Percentiles rank a stretch among this genome's conserved stretches.
Evolutionary conservation across 805 yeast species (phyloP).

Genomic region (Kluyveromyces wickerhamii): DNA sequence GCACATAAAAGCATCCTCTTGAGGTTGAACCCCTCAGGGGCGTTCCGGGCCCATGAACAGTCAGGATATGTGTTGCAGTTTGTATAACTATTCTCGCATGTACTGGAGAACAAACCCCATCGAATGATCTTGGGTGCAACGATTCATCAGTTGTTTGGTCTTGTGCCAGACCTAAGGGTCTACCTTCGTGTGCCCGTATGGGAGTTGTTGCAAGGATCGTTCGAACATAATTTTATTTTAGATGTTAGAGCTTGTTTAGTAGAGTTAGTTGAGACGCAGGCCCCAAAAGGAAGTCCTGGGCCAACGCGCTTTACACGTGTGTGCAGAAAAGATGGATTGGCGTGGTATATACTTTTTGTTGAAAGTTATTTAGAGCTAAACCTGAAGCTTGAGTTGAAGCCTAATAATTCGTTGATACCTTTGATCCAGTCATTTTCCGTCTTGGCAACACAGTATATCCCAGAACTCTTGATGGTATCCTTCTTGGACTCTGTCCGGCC

Average conservation of each 20-base stretch:
- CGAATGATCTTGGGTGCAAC: constrained; percentile 70
- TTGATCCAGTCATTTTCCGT: constrained; percentile 86
- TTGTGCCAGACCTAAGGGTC: constrained; percentile 48
- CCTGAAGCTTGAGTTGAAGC: constrained; percentile 81
- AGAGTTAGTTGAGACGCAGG: too few species aligned
- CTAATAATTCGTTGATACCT: constrained; percentile 79
- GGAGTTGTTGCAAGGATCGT: constrained; percentile 49
- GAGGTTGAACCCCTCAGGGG: constrained; percentile 61
- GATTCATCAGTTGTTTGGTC: constrained; percentile 43
- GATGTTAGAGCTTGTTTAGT: too few species aligned
- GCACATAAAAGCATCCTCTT: constrained; percentile 52
- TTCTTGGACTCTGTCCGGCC: constrained; percentile 8
- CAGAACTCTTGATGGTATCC: constrained; percentile 32
- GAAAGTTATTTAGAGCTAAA: constrained; percentile 22
- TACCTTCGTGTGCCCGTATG: constrained; percentile 75
- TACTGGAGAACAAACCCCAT: constrained; percentile 49
- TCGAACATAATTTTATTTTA: too few species aligned
- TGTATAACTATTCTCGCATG: constrained; percentile 30
- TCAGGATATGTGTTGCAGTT: constrained; percentile 38
- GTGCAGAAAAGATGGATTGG: too few species aligned
- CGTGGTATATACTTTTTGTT: neutral
- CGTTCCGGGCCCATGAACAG: constrained; percentile 65
- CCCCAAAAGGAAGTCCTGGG: too few species aligned
- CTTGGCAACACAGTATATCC: constrained; percentile 83
- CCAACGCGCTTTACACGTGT: too few species aligned